phyloP scores from a whole-genome alignment of 371 early-diverging fungal species.

The Fennellomyces sp. region DNA sequence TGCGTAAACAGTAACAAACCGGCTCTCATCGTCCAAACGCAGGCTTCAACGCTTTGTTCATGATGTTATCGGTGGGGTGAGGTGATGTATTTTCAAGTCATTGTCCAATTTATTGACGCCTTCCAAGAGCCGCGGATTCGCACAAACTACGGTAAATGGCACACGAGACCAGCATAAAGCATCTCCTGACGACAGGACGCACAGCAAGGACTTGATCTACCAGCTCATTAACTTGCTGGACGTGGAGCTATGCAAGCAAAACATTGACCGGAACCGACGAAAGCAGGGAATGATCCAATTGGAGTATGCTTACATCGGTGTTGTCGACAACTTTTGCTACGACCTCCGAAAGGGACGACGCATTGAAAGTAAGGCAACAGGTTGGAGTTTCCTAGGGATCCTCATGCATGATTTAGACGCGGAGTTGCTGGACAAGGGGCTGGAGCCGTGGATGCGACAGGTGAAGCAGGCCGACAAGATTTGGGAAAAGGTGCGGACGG shows the following conservation, averaged over 20 bases:
- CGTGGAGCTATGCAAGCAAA: constrained; percentile 3
- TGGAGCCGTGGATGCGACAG: constrained; percentile 9
- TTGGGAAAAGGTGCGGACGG: constrained; percentile 11
- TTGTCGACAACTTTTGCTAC: constrained; percentile 15
- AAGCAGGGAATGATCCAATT: constrained; percentile 5
- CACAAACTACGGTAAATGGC: neutral
- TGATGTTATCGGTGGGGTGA: too few relatives aligned
- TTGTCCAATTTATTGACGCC: too few relatives aligned
- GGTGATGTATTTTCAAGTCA: too few relatives aligned
- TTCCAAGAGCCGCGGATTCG: neutral
- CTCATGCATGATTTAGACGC: neutral
- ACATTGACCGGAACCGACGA: constrained; percentile 5
- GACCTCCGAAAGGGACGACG: constrained; percentile 4
- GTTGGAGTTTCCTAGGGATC: too few relatives aligned
- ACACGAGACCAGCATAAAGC: too few relatives aligned
- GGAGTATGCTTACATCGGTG: constrained; percentile 17
- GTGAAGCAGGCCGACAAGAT: neutral
- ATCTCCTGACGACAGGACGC: too few relatives aligned
- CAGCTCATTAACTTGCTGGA: constrained; percentile 7
- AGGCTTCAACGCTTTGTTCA: too few relatives aligned
- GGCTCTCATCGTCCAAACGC: too few relatives aligned
- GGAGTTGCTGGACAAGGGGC: neutral
- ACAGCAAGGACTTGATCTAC: constrained; percentile 11
- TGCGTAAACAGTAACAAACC: too few relatives aligned
- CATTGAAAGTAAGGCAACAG: constrained; percentile 8